phyloP scores from a whole-genome alignment of 306 rosid species.

The Cucurbita ficifolia region DNA sequence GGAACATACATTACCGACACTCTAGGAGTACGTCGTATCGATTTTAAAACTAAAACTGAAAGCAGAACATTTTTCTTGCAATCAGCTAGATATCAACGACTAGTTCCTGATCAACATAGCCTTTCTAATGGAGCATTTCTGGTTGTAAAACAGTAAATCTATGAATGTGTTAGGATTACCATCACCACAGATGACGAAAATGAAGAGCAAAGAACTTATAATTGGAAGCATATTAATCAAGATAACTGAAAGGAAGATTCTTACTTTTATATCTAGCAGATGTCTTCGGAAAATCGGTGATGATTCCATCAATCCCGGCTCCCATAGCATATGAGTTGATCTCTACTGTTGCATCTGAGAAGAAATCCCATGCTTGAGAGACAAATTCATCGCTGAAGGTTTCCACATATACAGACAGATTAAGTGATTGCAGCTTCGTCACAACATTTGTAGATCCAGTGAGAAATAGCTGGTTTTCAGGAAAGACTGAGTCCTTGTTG shows the following conservation, averaged over 20 bases:
- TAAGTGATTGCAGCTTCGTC: slow-evolving; percentile 21
- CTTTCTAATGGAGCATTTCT: not conserved
- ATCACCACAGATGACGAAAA: not conserved
- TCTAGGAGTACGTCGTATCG: not conserved
- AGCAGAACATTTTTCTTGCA: not conserved
- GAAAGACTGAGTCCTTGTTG: slow-evolving; percentile 39
- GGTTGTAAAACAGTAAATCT: not conserved
- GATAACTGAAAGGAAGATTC: slow-evolving; percentile 12
- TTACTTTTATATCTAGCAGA: slow-evolving; percentile 77
- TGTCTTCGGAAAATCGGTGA: slow-evolving; percentile 74
- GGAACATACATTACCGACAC: too few species aligned
- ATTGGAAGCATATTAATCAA: not conserved
- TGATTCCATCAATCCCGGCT: slow-evolving; percentile 37
- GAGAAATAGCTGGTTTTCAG: slow-evolving; percentile 14
- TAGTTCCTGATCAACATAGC: not conserved
- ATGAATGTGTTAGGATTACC: not conserved
- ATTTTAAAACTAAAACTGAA: not conserved
- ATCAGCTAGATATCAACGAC: too few species aligned
- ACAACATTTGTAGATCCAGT: slow-evolving; percentile 18
- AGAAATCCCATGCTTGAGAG: slow-evolving; percentile 91
- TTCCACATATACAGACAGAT: slow-evolving; percentile 63
- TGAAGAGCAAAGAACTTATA: not conserved
- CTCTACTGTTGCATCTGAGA: slow-evolving; percentile 77
- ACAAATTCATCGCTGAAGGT: slow-evolving; percentile 78
- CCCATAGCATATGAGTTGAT: slow-evolving; percentile 43